Evolutionary conservation across 495 filamentous ascomycete genomes (phyloP).

Genomic region (Podospora tetraspora): DNA sequence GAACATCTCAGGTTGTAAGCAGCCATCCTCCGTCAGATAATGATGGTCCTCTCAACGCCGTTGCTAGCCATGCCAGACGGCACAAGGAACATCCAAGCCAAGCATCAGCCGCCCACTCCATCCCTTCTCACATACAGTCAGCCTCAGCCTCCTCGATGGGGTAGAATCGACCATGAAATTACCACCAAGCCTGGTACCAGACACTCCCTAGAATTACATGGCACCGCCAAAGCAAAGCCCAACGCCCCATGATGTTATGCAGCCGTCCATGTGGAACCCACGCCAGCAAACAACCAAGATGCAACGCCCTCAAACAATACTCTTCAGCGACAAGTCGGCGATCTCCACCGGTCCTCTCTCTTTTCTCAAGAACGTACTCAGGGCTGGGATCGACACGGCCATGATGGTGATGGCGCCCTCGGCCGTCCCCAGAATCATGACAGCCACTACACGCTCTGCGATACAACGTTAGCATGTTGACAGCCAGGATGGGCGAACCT

Average conservation of each 20-base stretch:
- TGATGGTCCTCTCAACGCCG: background rate
- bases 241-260: background rate
- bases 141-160: background rate
- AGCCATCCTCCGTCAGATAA: background rate
- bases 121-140: background rate
- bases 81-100: background rate
- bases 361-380: background rate
- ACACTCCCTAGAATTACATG: background rate
- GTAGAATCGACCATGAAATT: background rate
- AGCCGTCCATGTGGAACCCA: background rate
- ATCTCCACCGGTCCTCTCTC: background rate
- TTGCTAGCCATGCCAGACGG: background rate
- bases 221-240: background rate
- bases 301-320: background rate
- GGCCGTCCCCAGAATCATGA: slow-evolving; percentile 18
- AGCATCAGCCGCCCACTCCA: background rate
- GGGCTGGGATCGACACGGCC: slow-evolving; percentile 14
- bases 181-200: background rate
- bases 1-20: background rate
- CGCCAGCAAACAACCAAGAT: background rate
- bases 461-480: background rate
- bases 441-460: slow-evolving; percentile 4
- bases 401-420: slow-evolving; percentile 19
- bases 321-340: background rate
- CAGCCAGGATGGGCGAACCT: background rate